A percentile compares a stretch with the other conserved stretches of the same genome.
These are phyloP conservation scores for Cymbopogon citratus DNA, from an alignment of 176 grass and related monocot species.

Conservation along the genomic window DNA sequence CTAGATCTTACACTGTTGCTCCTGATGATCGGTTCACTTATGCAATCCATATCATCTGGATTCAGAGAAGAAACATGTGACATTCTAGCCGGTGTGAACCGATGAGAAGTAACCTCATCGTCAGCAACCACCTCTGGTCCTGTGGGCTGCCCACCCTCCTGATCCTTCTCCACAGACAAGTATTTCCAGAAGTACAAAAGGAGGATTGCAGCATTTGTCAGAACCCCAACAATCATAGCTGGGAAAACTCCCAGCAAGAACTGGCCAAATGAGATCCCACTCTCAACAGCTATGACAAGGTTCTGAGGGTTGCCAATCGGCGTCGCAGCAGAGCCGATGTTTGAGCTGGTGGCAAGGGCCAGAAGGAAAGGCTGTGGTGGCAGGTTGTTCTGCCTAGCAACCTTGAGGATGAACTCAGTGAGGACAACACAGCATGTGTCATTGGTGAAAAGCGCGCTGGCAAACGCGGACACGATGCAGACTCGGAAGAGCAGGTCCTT, in stretches of 20 bases:
- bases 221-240: conserved; percentile 58
- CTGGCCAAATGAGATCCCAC: conserved; percentile 62
- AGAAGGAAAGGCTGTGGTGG: conserved; percentile 66
- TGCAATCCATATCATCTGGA: conserved; percentile 45
- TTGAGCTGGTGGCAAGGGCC: conserved; percentile 60
- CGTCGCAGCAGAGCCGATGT: conserved; percentile 66
- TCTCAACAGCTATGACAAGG: conserved; percentile 67
- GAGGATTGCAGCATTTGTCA: conserved; percentile 63
- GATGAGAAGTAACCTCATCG: conserved; percentile 58
- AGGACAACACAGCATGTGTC: conserved; percentile 83
- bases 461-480: conserved; percentile 60
- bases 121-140: conserved; percentile 45
- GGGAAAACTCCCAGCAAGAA: conserved; percentile 53
- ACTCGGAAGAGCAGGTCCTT: conserved; percentile 73
- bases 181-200: conserved; percentile 68
- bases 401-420: conserved; percentile 81
- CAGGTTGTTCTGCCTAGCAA: conserved; percentile 75
- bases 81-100: conserved; percentile 89
- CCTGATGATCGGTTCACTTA: conserved; percentile 52
- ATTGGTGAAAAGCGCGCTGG: conserved; percentile 70
- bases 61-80: conserved; percentile 59
- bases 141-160: conserved; percentile 18
- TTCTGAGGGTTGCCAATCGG: conserved; percentile 86
- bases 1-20: conserved; percentile 18
- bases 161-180: conserved; percentile 47